Base-by-base conservation (phyloP, 768 basidiomycete genomes). In the Termitomyces sp. region DNA sequence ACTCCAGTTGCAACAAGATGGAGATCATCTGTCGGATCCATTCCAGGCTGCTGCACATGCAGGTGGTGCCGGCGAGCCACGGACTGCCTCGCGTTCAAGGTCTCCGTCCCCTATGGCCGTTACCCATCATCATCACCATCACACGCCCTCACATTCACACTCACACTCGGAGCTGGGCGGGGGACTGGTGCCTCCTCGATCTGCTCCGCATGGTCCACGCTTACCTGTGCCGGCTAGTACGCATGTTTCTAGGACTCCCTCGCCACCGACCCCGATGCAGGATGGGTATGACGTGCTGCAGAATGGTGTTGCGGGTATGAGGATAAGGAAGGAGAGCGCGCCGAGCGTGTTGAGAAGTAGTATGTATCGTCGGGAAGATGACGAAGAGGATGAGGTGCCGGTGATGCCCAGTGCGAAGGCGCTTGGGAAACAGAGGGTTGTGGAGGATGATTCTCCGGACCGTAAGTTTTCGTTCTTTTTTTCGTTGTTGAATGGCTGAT, bases 361-460 rank as follows among this genome's bases (percentile, higher is more conserved):
- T 48, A 45, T 48, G 22, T 36, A 38, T 38, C 23, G 7, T 1
- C 15, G n/a, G 18, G 29, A 32, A 6, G 11, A 23, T 1, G 61
- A 62, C 7, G 68, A 4, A 29, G 29, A 65, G 20, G 66, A 66
- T 4, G 74, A 76, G 15, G 71, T 72, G 13, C 81, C 79, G n/a
- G 63, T 76, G 11, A 77, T 78, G 59, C 94, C 90, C 0, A 94
- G 91, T 66, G 88, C 82, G 33, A 97, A 95, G 67, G 92, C 94
- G 3, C 78, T 94, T 2, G 94, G 94, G 16, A 97, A 96, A 73
- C 79, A 90, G 60, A 80, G 75, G 61, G 81, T 86, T 15, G 69
- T 84, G 9, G 82, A 82, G 40, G 66, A 70, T 35, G 81, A 83
- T 46, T 75, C 74, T 9, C 56, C 68, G 25, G 81, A 81, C 33